phyloP scores from a whole-genome alignment of 2,329 filamentous ascomycete species.

The Emmonsiellopsis sp. region DNA sequence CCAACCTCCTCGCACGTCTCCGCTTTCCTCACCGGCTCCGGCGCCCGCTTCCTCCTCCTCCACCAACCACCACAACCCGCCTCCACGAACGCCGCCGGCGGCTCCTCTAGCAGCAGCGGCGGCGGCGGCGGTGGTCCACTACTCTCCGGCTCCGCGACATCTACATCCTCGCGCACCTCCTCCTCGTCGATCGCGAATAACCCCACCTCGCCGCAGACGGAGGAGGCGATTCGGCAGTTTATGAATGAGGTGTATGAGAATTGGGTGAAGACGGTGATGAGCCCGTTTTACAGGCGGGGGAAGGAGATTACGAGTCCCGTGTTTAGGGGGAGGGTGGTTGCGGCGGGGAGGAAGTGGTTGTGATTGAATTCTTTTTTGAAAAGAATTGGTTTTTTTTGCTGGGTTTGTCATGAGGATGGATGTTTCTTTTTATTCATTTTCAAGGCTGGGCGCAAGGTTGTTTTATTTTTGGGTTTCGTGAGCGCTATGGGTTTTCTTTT shows the following conservation, averaged over 20 bases:
- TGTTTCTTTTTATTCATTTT: neutral
- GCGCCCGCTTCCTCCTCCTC: slow-evolving; percentile 87
- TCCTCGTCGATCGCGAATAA: slow-evolving; percentile 71
- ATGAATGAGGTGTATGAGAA: slow-evolving; percentile 93
- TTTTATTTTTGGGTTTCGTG: neutral
- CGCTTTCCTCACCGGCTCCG: slow-evolving; percentile 85
- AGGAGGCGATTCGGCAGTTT: slow-evolving; percentile 92
- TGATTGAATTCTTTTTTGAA: slow-evolving; percentile 32
- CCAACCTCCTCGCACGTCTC: slow-evolving; percentile 76
- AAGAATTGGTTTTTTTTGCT: neutral
- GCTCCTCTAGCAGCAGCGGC: too few relatives aligned
- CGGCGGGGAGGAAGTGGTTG: slow-evolving; percentile 86
- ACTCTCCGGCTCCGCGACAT: slow-evolving; percentile 22
- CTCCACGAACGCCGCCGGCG: slow-evolving; percentile 19
- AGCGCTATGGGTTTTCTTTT: too few relatives aligned
- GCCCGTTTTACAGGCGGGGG: slow-evolving; percentile 81
- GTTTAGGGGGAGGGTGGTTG: slow-evolving; percentile 71
- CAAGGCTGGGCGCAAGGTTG: neutral
- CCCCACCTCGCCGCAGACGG: slow-evolving; percentile 78
- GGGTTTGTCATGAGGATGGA: neutral
- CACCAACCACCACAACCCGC: slow-evolving; percentile 61
- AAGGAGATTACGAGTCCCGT: slow-evolving; percentile 78
- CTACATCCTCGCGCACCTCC: slow-evolving; percentile 34
- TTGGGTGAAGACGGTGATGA: slow-evolving; percentile 97
- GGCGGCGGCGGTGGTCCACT: slow-evolving; percentile 24